Percentiles rank a stretch among this genome's conserved stretches.
Evolutionary conservation across 2,329 filamentous ascomycete genomes (phyloP).

Genomic region (Zopfia rhizophila): DNA sequence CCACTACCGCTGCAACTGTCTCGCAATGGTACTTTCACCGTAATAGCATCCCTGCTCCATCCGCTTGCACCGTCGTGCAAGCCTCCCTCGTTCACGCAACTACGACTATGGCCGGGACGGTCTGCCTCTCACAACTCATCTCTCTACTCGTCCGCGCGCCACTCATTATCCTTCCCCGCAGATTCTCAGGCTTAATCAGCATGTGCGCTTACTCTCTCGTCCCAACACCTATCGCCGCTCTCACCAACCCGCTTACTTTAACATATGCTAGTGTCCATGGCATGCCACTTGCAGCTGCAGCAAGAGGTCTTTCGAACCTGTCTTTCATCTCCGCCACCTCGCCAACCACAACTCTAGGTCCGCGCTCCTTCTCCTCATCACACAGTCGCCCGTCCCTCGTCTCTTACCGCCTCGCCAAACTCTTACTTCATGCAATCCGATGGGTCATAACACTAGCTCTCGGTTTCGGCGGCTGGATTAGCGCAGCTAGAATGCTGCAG

Average conservation of each 20-base stretch:
- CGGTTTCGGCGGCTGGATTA: conserved; percentile 96
- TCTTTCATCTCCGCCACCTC: conserved; percentile 78
- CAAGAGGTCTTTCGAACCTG: conserved; percentile 82
- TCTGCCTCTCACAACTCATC: conserved; percentile 87
- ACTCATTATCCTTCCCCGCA: conserved; percentile 81
- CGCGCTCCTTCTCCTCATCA: conserved; percentile 51
- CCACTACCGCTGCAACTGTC: conserved; percentile 92
- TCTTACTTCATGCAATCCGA: conserved; percentile 88
- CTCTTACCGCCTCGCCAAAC: conserved; percentile 89
- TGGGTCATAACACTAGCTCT: conserved; percentile 91
- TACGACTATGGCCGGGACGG: conserved; percentile 90
- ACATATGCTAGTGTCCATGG: conserved; percentile 96
- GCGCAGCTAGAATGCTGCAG: conserved; percentile 81
- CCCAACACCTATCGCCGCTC: conserved; percentile 82
- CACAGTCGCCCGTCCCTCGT: conserved; percentile 67
- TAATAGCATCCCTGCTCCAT: conserved; percentile 78
- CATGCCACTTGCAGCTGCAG: conserved; percentile 79
- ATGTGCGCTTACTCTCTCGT: conserved; percentile 82
- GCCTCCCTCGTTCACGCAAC: conserved; percentile 84
- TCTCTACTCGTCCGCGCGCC: conserved; percentile 85
- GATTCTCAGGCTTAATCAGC: conserved; percentile 74
- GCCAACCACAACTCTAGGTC: conserved; percentile 73
- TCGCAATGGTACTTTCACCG: conserved; percentile 99
- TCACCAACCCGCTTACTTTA: conserved; percentile 91
- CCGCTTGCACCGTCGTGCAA: conserved; percentile 81